Conservation (phyloP, 148 eudicot species). For the Fagopyrum homotropicum region DNA sequence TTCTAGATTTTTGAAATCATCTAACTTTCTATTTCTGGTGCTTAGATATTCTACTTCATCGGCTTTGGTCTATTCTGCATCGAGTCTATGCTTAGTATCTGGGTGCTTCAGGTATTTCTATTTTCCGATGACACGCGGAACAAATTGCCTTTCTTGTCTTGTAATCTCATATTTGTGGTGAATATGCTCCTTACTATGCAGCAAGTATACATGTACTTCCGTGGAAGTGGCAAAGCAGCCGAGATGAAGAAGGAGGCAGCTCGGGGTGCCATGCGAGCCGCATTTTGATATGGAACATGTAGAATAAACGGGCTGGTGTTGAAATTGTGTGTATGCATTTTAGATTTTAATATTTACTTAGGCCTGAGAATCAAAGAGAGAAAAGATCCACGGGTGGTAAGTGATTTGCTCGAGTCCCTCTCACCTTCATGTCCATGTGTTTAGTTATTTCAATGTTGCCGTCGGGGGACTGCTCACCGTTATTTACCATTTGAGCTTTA, state of each 20-base stretch:
- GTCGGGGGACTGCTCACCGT: background rate
- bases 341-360: background rate
- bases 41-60: background rate
- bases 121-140: background rate
- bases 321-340: background rate
- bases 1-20: background rate
- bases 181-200: conserved; percentile 7
- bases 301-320: background rate
- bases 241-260: conserved; percentile 15
- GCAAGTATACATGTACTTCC: conserved; percentile 28
- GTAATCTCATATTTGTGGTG: background rate
- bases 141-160: too few relatives aligned
- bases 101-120: conserved; percentile 36
- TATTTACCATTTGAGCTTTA: background rate
- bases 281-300: background rate
- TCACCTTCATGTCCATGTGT: background rate
- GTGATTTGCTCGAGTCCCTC: background rate
- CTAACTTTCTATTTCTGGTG: background rate
- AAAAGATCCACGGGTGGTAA: background rate
- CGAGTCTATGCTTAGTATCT: conserved; percentile 35
- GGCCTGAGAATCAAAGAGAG: background rate
- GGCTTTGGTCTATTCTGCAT: conserved; percentile 33
- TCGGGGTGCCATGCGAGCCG: conserved; percentile 18
- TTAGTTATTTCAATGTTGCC: background rate
- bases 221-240: conserved; percentile 23